phyloP scores from a whole-genome alignment of 495 filamentous ascomycete species.

The Sordaria brevicollis region DNA sequence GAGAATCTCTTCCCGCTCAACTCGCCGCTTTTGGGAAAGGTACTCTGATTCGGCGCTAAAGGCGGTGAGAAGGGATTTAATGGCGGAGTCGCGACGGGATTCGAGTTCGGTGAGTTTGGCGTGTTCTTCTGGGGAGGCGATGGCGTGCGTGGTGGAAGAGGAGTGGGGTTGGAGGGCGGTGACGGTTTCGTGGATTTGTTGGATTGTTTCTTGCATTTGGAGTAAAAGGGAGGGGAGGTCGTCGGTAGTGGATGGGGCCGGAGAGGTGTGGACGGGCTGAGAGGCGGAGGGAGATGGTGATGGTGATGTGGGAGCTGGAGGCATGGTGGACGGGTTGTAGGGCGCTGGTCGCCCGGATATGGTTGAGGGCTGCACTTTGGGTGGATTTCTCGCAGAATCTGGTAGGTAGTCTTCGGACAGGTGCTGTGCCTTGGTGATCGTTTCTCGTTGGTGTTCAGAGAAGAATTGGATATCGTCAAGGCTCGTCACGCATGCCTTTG shows the following conservation, averaged over 20 bases:
- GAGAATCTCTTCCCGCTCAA: slow-evolving; percentile 15
- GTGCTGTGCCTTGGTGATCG: background rate
- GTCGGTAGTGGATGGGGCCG: slow-evolving; percentile 1
- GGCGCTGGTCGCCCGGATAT: background rate
- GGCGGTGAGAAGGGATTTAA: slow-evolving; percentile 12
- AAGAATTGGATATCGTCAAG: background rate
- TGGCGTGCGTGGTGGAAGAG: background rate
- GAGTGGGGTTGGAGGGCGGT: slow-evolving; percentile 7
- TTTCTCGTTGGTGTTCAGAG: background rate
- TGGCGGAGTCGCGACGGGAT: slow-evolving; percentile 12
- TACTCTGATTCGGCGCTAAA: slow-evolving; percentile 16
- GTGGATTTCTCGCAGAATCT: background rate
- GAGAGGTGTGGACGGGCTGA: background rate
- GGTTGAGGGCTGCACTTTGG: background rate
- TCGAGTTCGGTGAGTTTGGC: slow-evolving; percentile 22
- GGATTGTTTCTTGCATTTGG: slow-evolving; percentile 27
- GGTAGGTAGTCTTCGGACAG: background rate
- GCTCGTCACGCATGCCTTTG: background rate
- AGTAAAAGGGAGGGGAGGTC: slow-evolving; percentile 22
- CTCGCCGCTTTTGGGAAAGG: slow-evolving; percentile 8
- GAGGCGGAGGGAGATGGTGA: background rate
- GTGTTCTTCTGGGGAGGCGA: slow-evolving; percentile 12
- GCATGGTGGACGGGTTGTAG: background rate
- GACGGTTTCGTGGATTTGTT: slow-evolving; percentile 20
- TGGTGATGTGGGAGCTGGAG: background rate